phyloP scores from a whole-genome alignment of 306 rosid species.

The Trichosanthes cucumerina region DNA sequence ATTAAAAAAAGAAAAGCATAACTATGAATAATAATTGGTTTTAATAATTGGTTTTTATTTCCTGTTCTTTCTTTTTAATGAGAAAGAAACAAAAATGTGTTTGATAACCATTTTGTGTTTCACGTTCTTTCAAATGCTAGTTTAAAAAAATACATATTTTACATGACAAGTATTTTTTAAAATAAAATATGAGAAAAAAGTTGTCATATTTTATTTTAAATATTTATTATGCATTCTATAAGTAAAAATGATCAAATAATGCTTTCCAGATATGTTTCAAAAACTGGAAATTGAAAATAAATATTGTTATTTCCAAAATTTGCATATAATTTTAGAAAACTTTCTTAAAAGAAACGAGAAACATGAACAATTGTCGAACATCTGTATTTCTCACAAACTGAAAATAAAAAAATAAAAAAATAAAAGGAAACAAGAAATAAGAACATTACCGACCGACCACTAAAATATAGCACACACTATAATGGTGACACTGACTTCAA shows the following conservation, averaged over 20 bases:
- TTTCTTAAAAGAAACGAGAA: not conserved
- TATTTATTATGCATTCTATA: not conserved
- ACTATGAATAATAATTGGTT: not conserved
- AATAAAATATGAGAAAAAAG: not conserved
- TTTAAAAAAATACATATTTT: not conserved
- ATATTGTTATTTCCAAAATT: not conserved
- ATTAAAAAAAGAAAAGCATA: not conserved
- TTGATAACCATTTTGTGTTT: not conserved
- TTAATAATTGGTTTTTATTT: not conserved
- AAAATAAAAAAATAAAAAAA: too few relatives aligned
- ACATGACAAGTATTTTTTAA: not conserved
- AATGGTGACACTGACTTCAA: not conserved
- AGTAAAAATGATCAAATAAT: not conserved
- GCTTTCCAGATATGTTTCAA: not conserved
- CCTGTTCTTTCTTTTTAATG: not conserved
- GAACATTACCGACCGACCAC: not conserved
- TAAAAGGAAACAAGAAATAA: not conserved
- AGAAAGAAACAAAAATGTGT: not conserved
- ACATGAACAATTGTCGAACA: not conserved
- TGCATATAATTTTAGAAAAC: not conserved
- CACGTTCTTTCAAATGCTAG: not conserved
- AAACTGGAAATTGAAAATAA: not conserved
- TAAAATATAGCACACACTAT: not conserved
- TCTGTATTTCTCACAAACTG: not conserved
- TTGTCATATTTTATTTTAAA: not conserved